Evolutionary conservation across 306 rosid genomes (phyloP).

Genomic region (Lupinus albus): DNA sequence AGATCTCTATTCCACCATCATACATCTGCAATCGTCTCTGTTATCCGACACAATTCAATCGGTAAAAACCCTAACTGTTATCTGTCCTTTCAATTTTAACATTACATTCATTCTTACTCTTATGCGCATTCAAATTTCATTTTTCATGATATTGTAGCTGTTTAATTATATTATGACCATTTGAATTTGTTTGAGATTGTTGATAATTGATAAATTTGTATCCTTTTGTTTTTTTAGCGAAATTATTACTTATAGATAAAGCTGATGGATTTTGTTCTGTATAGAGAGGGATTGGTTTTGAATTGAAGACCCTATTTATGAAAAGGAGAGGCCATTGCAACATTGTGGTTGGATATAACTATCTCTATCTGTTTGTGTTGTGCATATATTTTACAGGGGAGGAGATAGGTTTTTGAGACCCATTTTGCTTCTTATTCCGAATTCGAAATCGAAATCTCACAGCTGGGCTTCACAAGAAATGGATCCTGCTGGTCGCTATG

Average conservation of each 20-base stretch:
- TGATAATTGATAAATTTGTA: not conserved
- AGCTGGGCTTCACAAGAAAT: conserved; percentile 63
- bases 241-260: conserved; percentile 21
- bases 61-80: conserved; percentile 48
- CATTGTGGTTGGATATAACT: conserved; percentile 76
- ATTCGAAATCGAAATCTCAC: conserved; percentile 41
- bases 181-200: conserved; percentile 24
- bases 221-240: not conserved
- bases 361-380: conserved; percentile 65
- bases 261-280: conserved; percentile 45
- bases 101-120: not conserved
- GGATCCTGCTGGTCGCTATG: conserved; percentile 98
- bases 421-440: conserved; percentile 51
- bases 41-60: conserved; percentile 20
- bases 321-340: conserved; percentile 51
- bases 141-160: not conserved
- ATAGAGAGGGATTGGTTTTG: conserved; percentile 44
- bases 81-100: not conserved
- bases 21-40: conserved; percentile 25
- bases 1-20: conserved; percentile 38
- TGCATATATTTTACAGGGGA: conserved; percentile 75
- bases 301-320: conserved; percentile 56
- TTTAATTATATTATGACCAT: not conserved
- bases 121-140: not conserved
- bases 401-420: conserved; percentile 67